phyloP scores from a whole-genome alignment of 78 protist species.

The Isochrysis galbana region DNA sequence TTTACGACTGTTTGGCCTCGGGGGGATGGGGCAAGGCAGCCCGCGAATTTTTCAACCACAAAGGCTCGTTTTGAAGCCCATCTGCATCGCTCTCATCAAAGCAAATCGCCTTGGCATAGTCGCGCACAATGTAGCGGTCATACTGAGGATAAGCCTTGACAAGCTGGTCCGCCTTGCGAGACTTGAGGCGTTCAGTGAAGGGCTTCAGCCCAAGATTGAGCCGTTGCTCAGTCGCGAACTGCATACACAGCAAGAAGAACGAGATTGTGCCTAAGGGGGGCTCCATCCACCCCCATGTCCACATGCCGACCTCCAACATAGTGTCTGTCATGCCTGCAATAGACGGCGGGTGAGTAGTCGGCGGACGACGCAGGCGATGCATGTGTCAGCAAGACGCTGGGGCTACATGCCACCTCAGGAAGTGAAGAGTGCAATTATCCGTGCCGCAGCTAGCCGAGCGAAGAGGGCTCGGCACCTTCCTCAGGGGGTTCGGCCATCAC shows the following conservation, averaged over 20 bases:
- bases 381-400: too few species aligned
- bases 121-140: background rate
- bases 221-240: background rate
- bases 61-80: background rate
- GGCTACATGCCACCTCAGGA: too few species aligned
- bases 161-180: background rate
- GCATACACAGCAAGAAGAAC: background rate
- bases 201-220: background rate
- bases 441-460: too few species aligned
- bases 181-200: background rate
- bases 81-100: background rate
- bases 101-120: background rate
- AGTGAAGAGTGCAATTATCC: too few species aligned
- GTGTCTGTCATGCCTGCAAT: too few species aligned
- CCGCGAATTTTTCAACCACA: background rate
- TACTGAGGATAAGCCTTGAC: background rate
- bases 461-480: too few species aligned
- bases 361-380: too few species aligned
- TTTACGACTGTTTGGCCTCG: too few species aligned
- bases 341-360: too few species aligned
- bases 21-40: too few species aligned
- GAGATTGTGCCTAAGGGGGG: slow-evolving; percentile 7
- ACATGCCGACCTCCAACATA: background rate
- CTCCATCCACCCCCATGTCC: slow-evolving; percentile 19
- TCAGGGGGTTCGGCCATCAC: background rate